Base-by-base conservation (phyloP, 2,329 filamentous ascomycete genomes). In the Fusarium buharicum region DNA sequence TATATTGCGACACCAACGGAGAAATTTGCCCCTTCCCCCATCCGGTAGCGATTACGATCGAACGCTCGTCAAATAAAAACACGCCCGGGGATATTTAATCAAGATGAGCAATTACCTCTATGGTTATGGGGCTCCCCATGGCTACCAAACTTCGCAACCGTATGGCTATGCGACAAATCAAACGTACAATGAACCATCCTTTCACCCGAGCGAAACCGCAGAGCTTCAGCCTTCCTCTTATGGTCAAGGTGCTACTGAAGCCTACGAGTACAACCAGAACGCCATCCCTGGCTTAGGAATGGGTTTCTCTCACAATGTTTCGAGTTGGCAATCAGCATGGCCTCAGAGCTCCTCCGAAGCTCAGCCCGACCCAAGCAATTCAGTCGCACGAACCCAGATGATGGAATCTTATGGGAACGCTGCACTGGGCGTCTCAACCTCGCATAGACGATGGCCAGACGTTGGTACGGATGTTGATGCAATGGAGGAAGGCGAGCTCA, bases 401-500 rank as follows among this genome's bases (percentile, higher is more conserved):
- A 20, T 9, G 3, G 17, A n/a, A 6, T 11, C 47, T n/a, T 18
- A 28, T 16, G 50, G 41, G 3, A 51, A 46, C 22, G 6, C 16
- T 3, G 22, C 12, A 16, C 34, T 22, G n/a, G 37, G 47, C 22
- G 36, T 7, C 43, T 34, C 37, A 4, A 31, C 22, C 13, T 40
- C 50, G 22, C 47, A 56, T n/a, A 41, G 50, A 16, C 57, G 33
- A 22, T 55, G 51, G 22, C 50, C 48, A 27, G 30, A 27, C 7
- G 39, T 31, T 7, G 24, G n/a, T 6, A 47, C 30, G 10, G 59
- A 61, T 27, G 62, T 64, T 7, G 68, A 70, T 33, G 66, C 50
- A 3, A 65, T 70, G 41, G 91, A 95, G 70, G 91, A 96, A 69
- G 91, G 90, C 14, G 92, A 96, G 73, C 74, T 95, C 27, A 90